Evolutionary conservation across 2,329 filamentous ascomycete genomes (phyloP), one percentile per base, ranked within the genome.

Genomic region (Monosporascus sp.): DNA sequence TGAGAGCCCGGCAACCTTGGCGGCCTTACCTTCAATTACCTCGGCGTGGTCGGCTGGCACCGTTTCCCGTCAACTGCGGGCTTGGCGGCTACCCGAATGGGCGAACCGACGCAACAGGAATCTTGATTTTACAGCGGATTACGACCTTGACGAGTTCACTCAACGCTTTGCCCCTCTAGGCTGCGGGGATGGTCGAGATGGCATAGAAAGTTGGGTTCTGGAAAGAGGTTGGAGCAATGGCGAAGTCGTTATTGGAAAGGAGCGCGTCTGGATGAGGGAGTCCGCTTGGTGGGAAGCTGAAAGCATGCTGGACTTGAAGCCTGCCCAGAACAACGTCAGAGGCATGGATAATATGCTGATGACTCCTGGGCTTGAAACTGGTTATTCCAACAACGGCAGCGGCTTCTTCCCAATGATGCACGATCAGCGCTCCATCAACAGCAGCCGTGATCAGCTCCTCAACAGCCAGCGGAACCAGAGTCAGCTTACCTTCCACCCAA

Each of bases 211-310:
- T 63, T 99, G 93, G 91, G 80, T 95, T 54, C 80, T 97, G 49
- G 92, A 97, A 72, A 86, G 94, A 54, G 94, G 94, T 1, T 99
- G 94, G 94, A 97, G 91, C 73, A 99, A 99, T 62, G 94, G 94
- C 40, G 94, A 97, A 72, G 91, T 97, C 2, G 85, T 96, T 5
- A 78, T 97, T 35, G 94, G 94, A 52, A 86, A 85, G 54, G 91
- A 97, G 70, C 88, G 94, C 35, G 85, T 99, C 43, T 99, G 94
- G 94, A 92, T 97, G 77, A 84, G 93, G 49, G 94, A 99, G 71
- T 81, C 77, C 53, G 89, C 92, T 2, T 99, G 94, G 93, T 97
- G 93, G 93, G 93, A 97, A 71, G 93, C 92, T 5, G 94, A 99
- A 73, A 89, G 84, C 56, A 96, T 97, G 88, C 85, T 97, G 27